Base-by-base conservation (phyloP, 2,329 filamentous ascomycete species). In the Diaporthe humulicola region DNA sequence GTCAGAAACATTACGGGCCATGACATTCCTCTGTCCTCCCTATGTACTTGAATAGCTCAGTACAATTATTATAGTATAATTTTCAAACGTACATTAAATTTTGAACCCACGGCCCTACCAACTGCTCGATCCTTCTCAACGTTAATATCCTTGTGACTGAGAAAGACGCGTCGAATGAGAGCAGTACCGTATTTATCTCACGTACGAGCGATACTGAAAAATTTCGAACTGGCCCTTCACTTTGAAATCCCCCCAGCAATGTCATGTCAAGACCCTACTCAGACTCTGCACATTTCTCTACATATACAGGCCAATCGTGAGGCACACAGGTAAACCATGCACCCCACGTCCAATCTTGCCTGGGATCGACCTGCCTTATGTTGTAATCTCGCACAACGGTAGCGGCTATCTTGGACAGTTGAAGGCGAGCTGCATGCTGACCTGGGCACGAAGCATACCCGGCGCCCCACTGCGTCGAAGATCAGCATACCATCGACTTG, bases 371-470 rank as follows among this genome's bases (percentile, higher is more conserved):
- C 61, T 77, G 78, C 10, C 75, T 60, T 9, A 77, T 36, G 6
- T 77, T n/a, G 19, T 76, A 78, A 71, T 78, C 74, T 2, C 77
- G 74, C 22, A 78, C 64, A 14, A 78, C 38, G 4, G 77, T 76
- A 15, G 77, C 77, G n/a, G 54, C 25, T 28, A 78, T 73, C 66
- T 78, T 78, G 28, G 72, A 73, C 12, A 78, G 30, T 30, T 78
- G 71, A 25, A 78, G 75, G 5, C 71, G 75, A 14, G 77, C 77
- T 42, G 78, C 33, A 50, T 75, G 56, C 30, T 78, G 77, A 1
- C 77, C 77, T 1, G 77, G 77, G 33, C 77, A 78, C 5, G 74
- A 74, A 3, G 71, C 70, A 57, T 76, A 78, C 1, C 77, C 77
- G 4, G 69, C 61, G 2, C 77, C 75, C 69, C 71, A 78, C 74